Base-by-base conservation (phyloP, 2,329 filamentous ascomycete genomes). In the Colletotrichum eleusines region DNA sequence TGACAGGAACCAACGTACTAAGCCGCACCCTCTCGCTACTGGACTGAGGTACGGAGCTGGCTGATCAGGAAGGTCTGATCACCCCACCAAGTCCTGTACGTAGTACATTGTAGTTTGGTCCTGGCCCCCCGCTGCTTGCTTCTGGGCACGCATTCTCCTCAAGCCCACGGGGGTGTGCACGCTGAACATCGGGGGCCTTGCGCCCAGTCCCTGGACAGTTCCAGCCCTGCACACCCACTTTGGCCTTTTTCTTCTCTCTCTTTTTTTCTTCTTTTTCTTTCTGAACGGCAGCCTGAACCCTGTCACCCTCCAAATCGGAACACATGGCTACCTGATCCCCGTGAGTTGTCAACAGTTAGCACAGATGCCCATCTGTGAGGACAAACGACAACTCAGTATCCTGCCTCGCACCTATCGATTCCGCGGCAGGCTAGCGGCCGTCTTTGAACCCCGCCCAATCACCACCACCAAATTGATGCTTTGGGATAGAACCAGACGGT, bases 221-320 rank as follows among this genome's bases (percentile, higher is more conserved):
- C 33, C 50, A 51, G 59, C 60, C 51, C 59, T 68, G 59, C 51
- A 63, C 40, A 26, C 20, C 48, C 59, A 51, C 31, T 18, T 40
- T n/a, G 40, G n/a, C 48, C 6, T 57, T 60, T 28, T 42, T 55
- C 44, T 38, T 44, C 1, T 11, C 8, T 16, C 4, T n/a, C 11
- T 46, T 44, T n/a, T 12, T 0, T n/a, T 44, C n/a, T 23, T 12
- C 31, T 54, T 42, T 38, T 42, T 18, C 44, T 23, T 46, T 46
- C 5, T n/a, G 38, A 28, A 23, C n/a, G 38, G 63, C 28, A 61
- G 63, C 51, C 20, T 40, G 53, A 44, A 18, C 44, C 38, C 50
- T 66, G 61, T n/a, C 62, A 46, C 20, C 44, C 44, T 53, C 53
- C n/a, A 35, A 53, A 23, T 55, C 62, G 53, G 53, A 38, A 44